Evolutionary conservation across 1,284 basidiomycete genomes (phyloP), one percentile per base, ranked within the genome.

Genomic region (Cutaneotrichosporon daszewskae): DNA sequence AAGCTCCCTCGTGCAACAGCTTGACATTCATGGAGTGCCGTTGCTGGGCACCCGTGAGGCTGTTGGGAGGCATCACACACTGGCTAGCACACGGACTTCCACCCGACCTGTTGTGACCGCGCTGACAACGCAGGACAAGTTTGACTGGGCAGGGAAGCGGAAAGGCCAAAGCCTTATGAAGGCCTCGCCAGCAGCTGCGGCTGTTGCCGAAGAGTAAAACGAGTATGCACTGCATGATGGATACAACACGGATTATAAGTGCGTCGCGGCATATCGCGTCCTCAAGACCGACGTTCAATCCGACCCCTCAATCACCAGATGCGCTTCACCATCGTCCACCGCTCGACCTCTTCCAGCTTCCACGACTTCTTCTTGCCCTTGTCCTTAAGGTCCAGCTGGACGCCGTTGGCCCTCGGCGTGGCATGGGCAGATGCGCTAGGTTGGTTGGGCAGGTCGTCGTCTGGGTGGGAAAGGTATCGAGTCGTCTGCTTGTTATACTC

Each of bases 241-340:
- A 49, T 44, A n/a, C 37, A 38, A 41, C 24, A 47, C 50, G 43
- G 45, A 45, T 33, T 49, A 49, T 42, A 53, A 53, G 44, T 40
- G 28, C 28, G 33, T 14, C 24, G 22, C 13, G 40, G 24, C 17
- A 33, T 17, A n/a, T 31, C 14, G 6, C 28, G 16, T 8, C 25
- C 25, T 26, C 25, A 8, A 13, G 25, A 38, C 12, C 11, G 32
- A 33, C 11, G 11, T 7, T 13, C 29, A 32, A 7, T 11, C 10
- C 29, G 16, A 16, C 29, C 7, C 9, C n/a, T 7, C 29, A 8
- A 33, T 31, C 28, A 91, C 87, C 87, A 91, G 41, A 92, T 91
- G 33, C 86, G 77, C 64, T 92, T 92, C 28, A 91, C 84, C 89
- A 94, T 94, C 18, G 88, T 91, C 74, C 85, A 94, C 46, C 89